These are phyloP conservation scores for Puccinia polysora DNA, from an alignment of 1,284 basidiomycete genomes.

Conservation along the genomic window DNA sequence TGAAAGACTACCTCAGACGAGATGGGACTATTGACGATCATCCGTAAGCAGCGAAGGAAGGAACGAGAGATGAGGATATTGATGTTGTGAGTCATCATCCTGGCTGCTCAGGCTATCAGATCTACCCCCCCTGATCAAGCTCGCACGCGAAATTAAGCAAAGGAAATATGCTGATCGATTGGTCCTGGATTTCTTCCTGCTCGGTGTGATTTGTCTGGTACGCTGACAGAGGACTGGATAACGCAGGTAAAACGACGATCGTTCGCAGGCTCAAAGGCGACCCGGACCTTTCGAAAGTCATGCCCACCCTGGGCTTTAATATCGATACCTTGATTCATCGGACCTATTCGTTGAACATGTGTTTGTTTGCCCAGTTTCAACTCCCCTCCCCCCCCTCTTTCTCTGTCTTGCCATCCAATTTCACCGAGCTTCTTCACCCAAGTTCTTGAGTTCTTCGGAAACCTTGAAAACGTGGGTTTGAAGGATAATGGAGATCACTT, in stretches of 20 bases:
- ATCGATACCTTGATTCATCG: constrained; percentile 86
- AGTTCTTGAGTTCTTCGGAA: no score
- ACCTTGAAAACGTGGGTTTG: no score
- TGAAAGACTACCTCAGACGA: no score
- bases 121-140: not conserved
- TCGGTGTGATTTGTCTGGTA: no score
- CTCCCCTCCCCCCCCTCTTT: constrained; percentile 44
- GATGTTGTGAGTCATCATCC: constrained; percentile 67
- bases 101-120: not conserved
- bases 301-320: constrained; percentile 95
- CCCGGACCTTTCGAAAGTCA: constrained; percentile 71
- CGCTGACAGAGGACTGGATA: constrained; percentile 79
- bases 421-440: no score
- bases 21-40: constrained; percentile 88
- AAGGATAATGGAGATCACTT: no score
- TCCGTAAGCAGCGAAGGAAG: constrained; percentile 89
- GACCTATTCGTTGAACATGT: constrained; percentile 24
- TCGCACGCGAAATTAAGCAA: not conserved
- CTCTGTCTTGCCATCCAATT: not conserved
- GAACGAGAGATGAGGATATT: constrained; percentile 93
- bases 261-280: constrained; percentile 88
- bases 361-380: constrained; percentile 68
- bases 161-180: not conserved
- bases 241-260: constrained; percentile 98
- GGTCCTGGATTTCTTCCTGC: no score